Percentiles rank a stretch among this genome's conserved stretches.
Evolutionary conservation across 2,329 filamentous ascomycete species (phyloP).

Genomic region (Aaosphaeria arxii): DNA sequence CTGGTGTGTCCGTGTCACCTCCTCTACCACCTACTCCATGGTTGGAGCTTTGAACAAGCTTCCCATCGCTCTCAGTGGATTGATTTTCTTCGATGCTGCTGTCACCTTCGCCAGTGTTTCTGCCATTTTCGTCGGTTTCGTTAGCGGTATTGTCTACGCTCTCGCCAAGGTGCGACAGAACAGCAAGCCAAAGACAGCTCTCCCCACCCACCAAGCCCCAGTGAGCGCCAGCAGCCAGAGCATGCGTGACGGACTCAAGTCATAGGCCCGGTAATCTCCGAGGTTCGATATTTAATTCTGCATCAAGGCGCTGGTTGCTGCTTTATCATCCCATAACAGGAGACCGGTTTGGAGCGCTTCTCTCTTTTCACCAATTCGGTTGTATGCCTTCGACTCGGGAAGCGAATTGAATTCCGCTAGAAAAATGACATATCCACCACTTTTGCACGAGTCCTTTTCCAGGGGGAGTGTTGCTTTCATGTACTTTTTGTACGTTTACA

Average conservation of each 20-base stretch:
- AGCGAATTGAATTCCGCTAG: neutral
- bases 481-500: too few relatives aligned
- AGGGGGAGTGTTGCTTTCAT: too few relatives aligned
- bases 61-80: constrained; percentile 85
- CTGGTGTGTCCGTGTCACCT: constrained; percentile 97
- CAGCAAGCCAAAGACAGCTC: constrained; percentile 61
- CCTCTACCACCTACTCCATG: constrained; percentile 98
- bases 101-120: constrained; percentile 89
- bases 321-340: constrained; percentile 1
- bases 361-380: too few relatives aligned
- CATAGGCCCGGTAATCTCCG: constrained; percentile 9
- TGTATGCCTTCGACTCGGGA: too few relatives aligned
- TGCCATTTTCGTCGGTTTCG: constrained; percentile 85
- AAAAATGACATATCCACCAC: too few relatives aligned
- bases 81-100: constrained; percentile 93
- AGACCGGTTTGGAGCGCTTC: neutral
- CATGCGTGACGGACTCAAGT: constrained; percentile 77
- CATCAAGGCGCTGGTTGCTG: constrained; percentile 2
- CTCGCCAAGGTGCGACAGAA: constrained; percentile 82
- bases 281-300: constrained; percentile 1
- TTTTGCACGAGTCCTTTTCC: too few relatives aligned
- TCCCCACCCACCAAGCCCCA: constrained; percentile 64
- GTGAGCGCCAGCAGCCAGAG: constrained; percentile 92
- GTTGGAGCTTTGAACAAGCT: constrained; percentile 98
- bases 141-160: constrained; percentile 89